Conservation (phyloP, 2,329 filamentous ascomycete species). For the Pestalotiopsis sp. region DNA sequence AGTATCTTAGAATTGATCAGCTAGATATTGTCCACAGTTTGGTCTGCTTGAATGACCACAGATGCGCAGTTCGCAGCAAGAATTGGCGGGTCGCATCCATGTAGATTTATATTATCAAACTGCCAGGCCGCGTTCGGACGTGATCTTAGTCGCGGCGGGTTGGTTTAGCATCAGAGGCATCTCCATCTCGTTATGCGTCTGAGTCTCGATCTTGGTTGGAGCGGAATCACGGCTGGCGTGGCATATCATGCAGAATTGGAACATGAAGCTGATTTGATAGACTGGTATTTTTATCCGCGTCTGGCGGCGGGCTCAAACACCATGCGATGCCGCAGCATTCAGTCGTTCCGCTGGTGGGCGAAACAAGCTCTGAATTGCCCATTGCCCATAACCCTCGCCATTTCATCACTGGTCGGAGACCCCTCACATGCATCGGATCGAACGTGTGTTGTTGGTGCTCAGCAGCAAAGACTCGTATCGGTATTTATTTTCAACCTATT, state of each 20-base stretch:
- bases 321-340: not conserved
- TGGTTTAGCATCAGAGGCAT: not conserved
- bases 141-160: too few species aligned
- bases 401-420: not conserved
- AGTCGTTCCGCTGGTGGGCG: not conserved
- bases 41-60: too few species aligned
- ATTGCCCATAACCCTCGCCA: not conserved
- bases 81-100: too few species aligned
- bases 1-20: too few species aligned
- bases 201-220: not conserved
- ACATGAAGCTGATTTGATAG: not conserved
- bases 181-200: not conserved
- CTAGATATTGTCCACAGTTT: too few species aligned
- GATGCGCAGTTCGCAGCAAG: too few species aligned
- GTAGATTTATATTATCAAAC: too few species aligned
- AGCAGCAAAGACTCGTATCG: conserved; percentile 22
- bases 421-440: conserved; percentile 17
- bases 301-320: not conserved
- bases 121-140: too few species aligned
- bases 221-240: not conserved
- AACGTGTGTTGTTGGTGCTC: conserved; percentile 11
- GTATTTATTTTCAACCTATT: conserved; percentile 26
- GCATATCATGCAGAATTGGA: not conserved
- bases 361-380: not conserved
- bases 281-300: not conserved